Conservation (phyloP, 2,329 filamentous ascomycete species). For the Colletotrichum gigasporum region DNA sequence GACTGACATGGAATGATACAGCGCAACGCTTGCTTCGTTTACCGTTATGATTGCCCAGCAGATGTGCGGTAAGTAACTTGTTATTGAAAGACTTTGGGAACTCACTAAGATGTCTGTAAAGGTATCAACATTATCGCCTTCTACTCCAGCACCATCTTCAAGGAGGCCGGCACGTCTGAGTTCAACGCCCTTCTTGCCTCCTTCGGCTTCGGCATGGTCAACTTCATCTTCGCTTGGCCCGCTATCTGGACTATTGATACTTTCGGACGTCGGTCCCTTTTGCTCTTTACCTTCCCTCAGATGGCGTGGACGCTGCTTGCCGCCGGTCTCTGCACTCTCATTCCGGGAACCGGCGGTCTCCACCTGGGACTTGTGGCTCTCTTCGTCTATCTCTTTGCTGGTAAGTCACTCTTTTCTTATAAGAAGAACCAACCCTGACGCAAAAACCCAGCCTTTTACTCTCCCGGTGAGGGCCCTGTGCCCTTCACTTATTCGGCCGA, state of each 20-base stretch:
- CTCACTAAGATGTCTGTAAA: neutral
- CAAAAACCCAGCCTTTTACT: slow-evolving; percentile 61
- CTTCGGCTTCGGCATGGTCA: slow-evolving; percentile 65
- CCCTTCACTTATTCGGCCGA: slow-evolving; percentile 71
- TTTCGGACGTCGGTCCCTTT: slow-evolving; percentile 68
- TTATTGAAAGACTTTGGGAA: too few species aligned
- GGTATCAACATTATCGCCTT: slow-evolving; percentile 59
- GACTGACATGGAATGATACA: neutral
- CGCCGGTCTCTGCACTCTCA: slow-evolving; percentile 50
- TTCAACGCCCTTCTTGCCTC: slow-evolving; percentile 58
- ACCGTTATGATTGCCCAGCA: slow-evolving; percentile 75
- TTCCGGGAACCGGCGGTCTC: slow-evolving; percentile 43
- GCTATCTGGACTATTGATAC: slow-evolving; percentile 75
- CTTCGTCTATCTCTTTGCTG: slow-evolving; percentile 72
- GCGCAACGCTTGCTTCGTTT: slow-evolving; percentile 73
- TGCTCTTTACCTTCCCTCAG: slow-evolving; percentile 73
- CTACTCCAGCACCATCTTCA: slow-evolving; percentile 58
- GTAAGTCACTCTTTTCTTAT: neutral
- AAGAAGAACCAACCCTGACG: neutral
- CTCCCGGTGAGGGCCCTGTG: slow-evolving; percentile 66
- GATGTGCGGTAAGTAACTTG: slow-evolving; percentile 62
- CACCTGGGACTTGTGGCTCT: slow-evolving; percentile 66
- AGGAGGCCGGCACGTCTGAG: slow-evolving; percentile 45
- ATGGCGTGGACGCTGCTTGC: slow-evolving; percentile 69
- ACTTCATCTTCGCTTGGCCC: slow-evolving; percentile 71